These are phyloP conservation scores for Tillandsia fasciculata DNA, from an alignment of 176 grass and related monocot species.

Conservation along the genomic window DNA sequence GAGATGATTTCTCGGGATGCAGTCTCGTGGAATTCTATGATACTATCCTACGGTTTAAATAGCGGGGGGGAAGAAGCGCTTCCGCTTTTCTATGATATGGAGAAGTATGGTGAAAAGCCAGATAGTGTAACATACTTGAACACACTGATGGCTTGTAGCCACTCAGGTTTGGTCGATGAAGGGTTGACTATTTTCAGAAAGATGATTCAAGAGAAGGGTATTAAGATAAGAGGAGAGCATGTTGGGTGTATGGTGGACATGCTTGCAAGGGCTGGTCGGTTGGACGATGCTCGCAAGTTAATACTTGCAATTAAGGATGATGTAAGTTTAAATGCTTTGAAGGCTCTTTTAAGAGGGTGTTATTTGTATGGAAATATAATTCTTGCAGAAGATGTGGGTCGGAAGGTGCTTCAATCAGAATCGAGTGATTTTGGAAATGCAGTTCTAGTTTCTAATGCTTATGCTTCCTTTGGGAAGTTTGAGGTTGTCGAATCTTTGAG, in stretches of 20 bases:
- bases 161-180: conserved; percentile 50
- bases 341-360: conserved; percentile 51
- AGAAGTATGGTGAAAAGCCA: conserved; percentile 25
- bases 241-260: conserved; percentile 60
- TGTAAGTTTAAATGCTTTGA: conserved; percentile 44
- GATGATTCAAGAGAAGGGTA: conserved; percentile 40
- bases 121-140: conserved; percentile 69
- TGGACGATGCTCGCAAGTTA: conserved; percentile 42
- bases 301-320: conserved; percentile 31
- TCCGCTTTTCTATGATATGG: conserved; percentile 46
- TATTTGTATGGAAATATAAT: conserved; percentile 37
- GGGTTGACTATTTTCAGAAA: conserved; percentile 43
- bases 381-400: conserved; percentile 37
- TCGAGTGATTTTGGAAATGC: conserved; percentile 50
- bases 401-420: conserved; percentile 41
- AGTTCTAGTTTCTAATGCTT: conserved; percentile 58
- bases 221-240: conserved; percentile 40
- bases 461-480: conserved; percentile 52
- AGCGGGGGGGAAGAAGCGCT: conserved; percentile 48
- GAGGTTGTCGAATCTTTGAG: conserved; percentile 46
- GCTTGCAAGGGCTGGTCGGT: conserved; percentile 60
- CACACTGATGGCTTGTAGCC: conserved; percentile 54
- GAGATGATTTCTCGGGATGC: conserved; percentile 38
- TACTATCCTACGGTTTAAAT: conserved; percentile 63
- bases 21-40: conserved; percentile 69